A percentile compares a stretch with the other conserved stretches of the same genome.
These are phyloP conservation scores for Uncinocarpus reesii DNA, from an alignment of 2,329 filamentous ascomycete genomes.

Conservation along the genomic window DNA sequence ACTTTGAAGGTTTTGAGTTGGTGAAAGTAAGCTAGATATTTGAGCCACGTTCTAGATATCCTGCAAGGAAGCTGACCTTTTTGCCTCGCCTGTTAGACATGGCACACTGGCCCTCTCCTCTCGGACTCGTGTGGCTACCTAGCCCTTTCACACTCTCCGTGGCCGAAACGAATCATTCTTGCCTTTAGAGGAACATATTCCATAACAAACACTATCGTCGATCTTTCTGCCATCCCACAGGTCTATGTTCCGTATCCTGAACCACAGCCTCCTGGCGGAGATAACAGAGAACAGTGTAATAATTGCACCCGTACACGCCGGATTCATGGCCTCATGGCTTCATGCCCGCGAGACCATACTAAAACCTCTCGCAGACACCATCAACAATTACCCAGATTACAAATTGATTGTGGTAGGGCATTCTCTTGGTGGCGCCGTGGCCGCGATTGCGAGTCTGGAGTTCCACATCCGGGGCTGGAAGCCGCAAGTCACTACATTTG, in stretches of 20 bases:
- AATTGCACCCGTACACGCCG: slow-evolving; percentile 90
- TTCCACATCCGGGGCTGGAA: slow-evolving; percentile 66
- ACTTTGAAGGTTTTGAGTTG: slow-evolving; percentile 71
- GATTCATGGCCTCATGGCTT: slow-evolving; percentile 78
- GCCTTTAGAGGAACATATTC: slow-evolving; percentile 94
- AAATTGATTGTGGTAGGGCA: slow-evolving; percentile 74
- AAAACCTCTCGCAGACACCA: slow-evolving; percentile 52
- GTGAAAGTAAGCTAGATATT: slow-evolving; percentile 42
- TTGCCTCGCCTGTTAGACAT: too few species aligned
- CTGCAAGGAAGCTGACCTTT: too few species aligned
- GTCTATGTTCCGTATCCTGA: slow-evolving; percentile 76
- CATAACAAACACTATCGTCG: slow-evolving; percentile 78
- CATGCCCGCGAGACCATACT: slow-evolving; percentile 61
- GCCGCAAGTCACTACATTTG: slow-evolving; percentile 77
- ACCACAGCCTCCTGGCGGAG: slow-evolving; percentile 31
- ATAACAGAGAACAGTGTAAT: slow-evolving; percentile 49
- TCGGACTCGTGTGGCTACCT: slow-evolving; percentile 92
- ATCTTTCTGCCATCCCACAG: slow-evolving; percentile 81
- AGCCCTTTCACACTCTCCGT: slow-evolving; percentile 63
- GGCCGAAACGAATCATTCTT: slow-evolving; percentile 58
- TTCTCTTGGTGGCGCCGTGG: slow-evolving; percentile 84
- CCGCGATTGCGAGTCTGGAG: slow-evolving; percentile 75
- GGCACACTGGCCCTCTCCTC: slow-evolving; percentile 79
- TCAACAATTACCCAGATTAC: slow-evolving; percentile 56
- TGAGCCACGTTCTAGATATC: background rate